phyloP scores from a whole-genome alignment of 2,329 filamentous ascomycete species.

The Emydomyces testavorans region DNA sequence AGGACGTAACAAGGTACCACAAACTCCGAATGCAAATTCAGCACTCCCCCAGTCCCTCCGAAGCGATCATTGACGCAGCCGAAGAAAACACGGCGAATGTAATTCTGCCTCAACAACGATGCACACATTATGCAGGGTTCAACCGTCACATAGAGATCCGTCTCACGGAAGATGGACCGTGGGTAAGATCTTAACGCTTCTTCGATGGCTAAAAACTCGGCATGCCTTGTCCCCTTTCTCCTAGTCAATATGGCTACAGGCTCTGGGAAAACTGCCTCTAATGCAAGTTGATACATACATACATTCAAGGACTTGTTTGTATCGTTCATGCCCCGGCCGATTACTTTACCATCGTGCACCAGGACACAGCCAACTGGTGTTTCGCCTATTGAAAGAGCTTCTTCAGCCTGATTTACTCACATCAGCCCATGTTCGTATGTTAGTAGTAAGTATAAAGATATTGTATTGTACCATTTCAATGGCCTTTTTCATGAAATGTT shows the following conservation, averaged over 20 bases:
- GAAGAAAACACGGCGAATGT: slow-evolving; percentile 83
- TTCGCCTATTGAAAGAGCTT: slow-evolving; percentile 75
- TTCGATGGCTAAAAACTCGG: slow-evolving; percentile 80
- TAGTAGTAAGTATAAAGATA: not conserved
- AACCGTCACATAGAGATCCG: slow-evolving; percentile 86
- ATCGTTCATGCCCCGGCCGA: slow-evolving; percentile 90
- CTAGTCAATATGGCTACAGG: not conserved
- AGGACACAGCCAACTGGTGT: slow-evolving; percentile 95
- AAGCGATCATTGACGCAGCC: slow-evolving; percentile 95
- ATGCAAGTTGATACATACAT: slow-evolving; percentile 23
- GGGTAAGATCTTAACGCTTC: slow-evolving; percentile 54
- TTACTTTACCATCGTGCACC: slow-evolving; percentile 64
- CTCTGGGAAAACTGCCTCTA: not conserved
- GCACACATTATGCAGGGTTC: slow-evolving; percentile 99
- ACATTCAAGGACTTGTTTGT: slow-evolving; percentile 75
- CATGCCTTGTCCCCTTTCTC: slow-evolving; percentile 78
- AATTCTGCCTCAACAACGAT: slow-evolving; percentile 75
- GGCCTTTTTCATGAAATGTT: slow-evolving; percentile 70
- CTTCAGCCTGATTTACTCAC: slow-evolving; percentile 52
- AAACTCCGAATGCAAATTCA: slow-evolving; percentile 66
- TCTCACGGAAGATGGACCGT: slow-evolving; percentile 57
- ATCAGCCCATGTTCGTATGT: not conserved
- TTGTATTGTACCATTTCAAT: slow-evolving; percentile 60
- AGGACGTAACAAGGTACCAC: slow-evolving; percentile 18
- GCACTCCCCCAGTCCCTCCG: slow-evolving; percentile 86